A percentile compares a stretch with the other conserved stretches of the same genome.
Evolutionary conservation across 2,329 filamentous ascomycete genomes (phyloP).

Genomic region (Ophiostoma ulmi): DNA sequence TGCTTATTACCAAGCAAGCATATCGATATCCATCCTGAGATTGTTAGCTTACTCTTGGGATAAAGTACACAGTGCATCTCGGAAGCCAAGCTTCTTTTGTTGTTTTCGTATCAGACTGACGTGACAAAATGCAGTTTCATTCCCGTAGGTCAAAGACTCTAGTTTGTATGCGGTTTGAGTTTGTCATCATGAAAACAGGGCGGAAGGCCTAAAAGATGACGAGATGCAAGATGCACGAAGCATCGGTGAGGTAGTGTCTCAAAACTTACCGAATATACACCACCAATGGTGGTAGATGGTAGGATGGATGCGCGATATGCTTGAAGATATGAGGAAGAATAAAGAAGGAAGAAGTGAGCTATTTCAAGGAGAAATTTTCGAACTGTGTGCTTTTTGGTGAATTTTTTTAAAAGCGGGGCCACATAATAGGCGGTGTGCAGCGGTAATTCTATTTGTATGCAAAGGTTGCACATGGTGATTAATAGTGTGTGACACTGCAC

Average conservation of each 20-base stretch:
- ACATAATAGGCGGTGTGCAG: constrained; percentile 23
- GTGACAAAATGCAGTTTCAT: constrained; percentile 81
- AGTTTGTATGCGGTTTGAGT: constrained; percentile 86
- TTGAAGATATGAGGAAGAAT: constrained; percentile 16
- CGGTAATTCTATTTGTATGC: constrained; percentile 21
- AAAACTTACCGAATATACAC: constrained; percentile 30
- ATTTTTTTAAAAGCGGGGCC: constrained; percentile 17
- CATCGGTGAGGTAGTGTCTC: neutral
- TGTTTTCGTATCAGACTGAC: constrained; percentile 72
- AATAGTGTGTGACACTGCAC: neutral
- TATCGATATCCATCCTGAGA: constrained; percentile 2
- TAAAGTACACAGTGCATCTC: neutral
- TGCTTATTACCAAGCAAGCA: neutral
- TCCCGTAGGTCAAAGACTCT: constrained; percentile 91
- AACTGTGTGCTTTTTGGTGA: constrained; percentile 24
- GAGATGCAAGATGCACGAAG: constrained; percentile 26
- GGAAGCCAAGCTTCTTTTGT: neutral
- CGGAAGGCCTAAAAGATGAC: constrained; percentile 22
- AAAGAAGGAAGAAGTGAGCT: constrained; percentile 25
- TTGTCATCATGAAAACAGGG: constrained; percentile 65
- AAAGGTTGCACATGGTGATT: constrained; percentile 4
- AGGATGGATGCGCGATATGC: constrained; percentile 3
- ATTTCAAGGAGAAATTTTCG: constrained; percentile 23
- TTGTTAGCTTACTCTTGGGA: constrained; percentile 10
- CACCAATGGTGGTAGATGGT: neutral